phyloP scores from a whole-genome alignment of 1,284 basidiomycete genomes.

The Sporisorium sorghi region DNA sequence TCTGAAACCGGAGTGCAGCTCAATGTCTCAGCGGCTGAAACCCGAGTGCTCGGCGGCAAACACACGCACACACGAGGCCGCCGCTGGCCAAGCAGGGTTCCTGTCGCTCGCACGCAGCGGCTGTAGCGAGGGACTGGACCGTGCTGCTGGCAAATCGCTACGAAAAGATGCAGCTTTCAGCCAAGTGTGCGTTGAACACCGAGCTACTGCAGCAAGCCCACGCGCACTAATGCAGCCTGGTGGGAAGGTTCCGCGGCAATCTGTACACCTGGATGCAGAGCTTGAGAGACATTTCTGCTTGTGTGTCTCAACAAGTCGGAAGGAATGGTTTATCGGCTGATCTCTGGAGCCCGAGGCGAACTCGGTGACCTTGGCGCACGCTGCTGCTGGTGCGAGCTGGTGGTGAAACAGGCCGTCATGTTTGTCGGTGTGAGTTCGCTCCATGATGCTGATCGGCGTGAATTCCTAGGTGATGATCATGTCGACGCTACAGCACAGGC shows the following conservation, averaged over 20 bases:
- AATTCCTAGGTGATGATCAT: neutral
- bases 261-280: neutral
- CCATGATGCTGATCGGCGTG: neutral
- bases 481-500: too few species aligned
- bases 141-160: too few species aligned
- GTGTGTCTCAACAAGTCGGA: neutral
- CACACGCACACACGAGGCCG: neutral
- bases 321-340: neutral
- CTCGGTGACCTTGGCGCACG: neutral
- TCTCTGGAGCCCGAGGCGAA: neutral
- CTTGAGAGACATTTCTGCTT: neutral
- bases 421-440: neutral
- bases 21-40: neutral
- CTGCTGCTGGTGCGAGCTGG: neutral
- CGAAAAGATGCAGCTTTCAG: too few species aligned
- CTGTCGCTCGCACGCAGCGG: too few species aligned
- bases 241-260: too few species aligned
- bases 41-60: neutral
- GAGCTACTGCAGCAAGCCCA: too few species aligned
- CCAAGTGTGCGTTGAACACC: too few species aligned
- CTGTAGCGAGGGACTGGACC: neutral
- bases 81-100: too few species aligned
- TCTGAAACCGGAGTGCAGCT: neutral
- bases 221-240: too few species aligned
- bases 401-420: neutral